Conservation (phyloP, 805 yeast species). For the Starmerella apis region DNA sequence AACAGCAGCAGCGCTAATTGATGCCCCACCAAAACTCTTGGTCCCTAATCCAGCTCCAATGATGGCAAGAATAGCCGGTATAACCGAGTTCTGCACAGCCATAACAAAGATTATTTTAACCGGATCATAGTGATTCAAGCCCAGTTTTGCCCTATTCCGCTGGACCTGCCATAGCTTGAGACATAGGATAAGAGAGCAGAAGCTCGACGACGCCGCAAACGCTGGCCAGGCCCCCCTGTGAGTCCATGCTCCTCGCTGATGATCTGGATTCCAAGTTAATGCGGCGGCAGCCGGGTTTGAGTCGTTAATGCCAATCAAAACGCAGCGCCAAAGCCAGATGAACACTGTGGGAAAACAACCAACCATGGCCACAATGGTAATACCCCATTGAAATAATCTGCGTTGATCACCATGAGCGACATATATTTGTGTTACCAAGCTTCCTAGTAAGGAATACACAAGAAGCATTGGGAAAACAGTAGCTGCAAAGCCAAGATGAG, state of each 20-base stretch:
- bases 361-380: slow-evolving; percentile 35
- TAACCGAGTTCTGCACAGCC: slow-evolving; percentile 68
- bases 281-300: background rate
- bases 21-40: slow-evolving; percentile 12
- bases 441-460: slow-evolving; percentile 49
- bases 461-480: slow-evolving; percentile 51
- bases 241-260: slow-evolving; percentile 25
- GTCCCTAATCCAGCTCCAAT: slow-evolving; percentile 28
- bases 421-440: slow-evolving; percentile 61
- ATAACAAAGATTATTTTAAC: slow-evolving; percentile 71
- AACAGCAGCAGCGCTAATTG: slow-evolving; percentile 17
- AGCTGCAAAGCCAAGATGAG: slow-evolving; percentile 48
- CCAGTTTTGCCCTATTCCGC: slow-evolving; percentile 60
- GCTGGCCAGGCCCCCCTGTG: slow-evolving; percentile 36
- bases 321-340: slow-evolving; percentile 46
- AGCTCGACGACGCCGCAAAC: slow-evolving; percentile 57
- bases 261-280: background rate
- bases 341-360: slow-evolving; percentile 49
- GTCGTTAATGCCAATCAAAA: slow-evolving; percentile 21
- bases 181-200: slow-evolving; percentile 51
- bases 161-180: slow-evolving; percentile 61
- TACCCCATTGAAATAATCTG: slow-evolving; percentile 24
- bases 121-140: slow-evolving; percentile 71
- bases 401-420: slow-evolving; percentile 44
- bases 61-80: slow-evolving; percentile 64